Base-by-base conservation (phyloP, 768 basidiomycete species). In the Sistotremastrum suecicum region DNA sequence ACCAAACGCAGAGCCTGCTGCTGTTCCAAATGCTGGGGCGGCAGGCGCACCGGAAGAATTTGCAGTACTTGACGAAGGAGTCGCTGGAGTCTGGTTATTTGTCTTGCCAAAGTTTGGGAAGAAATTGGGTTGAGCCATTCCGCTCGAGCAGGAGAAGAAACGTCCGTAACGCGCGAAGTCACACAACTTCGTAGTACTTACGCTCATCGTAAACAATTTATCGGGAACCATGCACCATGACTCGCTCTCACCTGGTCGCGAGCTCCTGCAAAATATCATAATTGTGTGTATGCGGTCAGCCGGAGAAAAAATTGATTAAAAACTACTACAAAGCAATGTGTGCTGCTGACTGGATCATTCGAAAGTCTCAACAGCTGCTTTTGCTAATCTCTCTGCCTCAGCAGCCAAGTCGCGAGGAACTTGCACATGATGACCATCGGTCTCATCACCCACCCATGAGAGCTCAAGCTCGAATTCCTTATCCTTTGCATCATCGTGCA, bases 401-500 rank as follows among this genome's bases (percentile, higher is more conserved):
- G 75, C 74, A 39, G 81, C 68, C 48, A 97, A 67, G 33, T 91
- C 91, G 49, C 74, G 74, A 41, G 95, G 95, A 45, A 99, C 88
- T 29, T 78, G 74, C 29, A 76, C 70, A 63, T 97, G 91, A 41
- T 80, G 60, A 44, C 78, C 78, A 32, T 79, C 76, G 33, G 83
- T 86, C 64, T 94, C 88, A 34, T 77, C 72, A 36, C 90, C 78
- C 48, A 97, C 80, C 95, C 95, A 99, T 34, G 91, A 86, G 74
- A 99, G 77, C 64, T 99, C 95, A 30, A 99, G 75, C 60, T 98
- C 95, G 52, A 99, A 98, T 42, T 92, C 87, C 60, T 97, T 98
- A 67, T 97, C 92, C 63, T 97, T 95, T 50, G 86, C 80, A 59
- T 98, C 95, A 51, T 98, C 94, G 58, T 99, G 95, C 10, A 95